Conservation (phyloP, 2,329 filamentous ascomycete species). For the Diaporthe humulicola region DNA sequence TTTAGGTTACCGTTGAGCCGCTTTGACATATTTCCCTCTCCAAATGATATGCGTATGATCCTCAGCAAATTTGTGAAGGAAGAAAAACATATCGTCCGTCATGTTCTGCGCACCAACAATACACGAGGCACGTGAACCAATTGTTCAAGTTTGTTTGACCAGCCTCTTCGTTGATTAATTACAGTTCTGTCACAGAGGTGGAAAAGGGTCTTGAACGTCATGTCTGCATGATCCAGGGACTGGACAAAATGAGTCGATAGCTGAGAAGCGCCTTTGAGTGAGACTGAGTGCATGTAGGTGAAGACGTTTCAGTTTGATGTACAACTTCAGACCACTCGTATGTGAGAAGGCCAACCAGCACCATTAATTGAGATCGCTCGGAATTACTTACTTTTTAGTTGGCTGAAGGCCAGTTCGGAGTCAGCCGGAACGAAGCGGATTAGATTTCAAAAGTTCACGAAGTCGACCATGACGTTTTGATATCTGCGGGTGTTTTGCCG, state of each 20-base stretch:
- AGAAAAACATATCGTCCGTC: neutral
- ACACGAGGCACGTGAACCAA: too few relatives aligned
- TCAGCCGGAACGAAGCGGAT: neutral
- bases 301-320: neutral
- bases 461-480: neutral
- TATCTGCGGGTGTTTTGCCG: too few relatives aligned
- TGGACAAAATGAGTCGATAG: neutral
- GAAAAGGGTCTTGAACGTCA: rapidly evolving
- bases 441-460: neutral
- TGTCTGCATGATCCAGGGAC: neutral
- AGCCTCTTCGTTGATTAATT: too few relatives aligned
- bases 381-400: neutral
- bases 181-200: neutral
- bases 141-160: neutral
- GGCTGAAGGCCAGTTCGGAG: neutral
- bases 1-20: neutral
- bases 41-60: too few relatives aligned
- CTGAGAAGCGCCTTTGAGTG: neutral
- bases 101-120: neutral
- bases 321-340: neutral
- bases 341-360: neutral
- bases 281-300: neutral
- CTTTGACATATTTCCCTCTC: neutral
- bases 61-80: neutral
- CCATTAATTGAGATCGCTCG: neutral